phyloP scores from a whole-genome alignment of 768 basidiomycete species.

The Lentinus brumalis region DNA sequence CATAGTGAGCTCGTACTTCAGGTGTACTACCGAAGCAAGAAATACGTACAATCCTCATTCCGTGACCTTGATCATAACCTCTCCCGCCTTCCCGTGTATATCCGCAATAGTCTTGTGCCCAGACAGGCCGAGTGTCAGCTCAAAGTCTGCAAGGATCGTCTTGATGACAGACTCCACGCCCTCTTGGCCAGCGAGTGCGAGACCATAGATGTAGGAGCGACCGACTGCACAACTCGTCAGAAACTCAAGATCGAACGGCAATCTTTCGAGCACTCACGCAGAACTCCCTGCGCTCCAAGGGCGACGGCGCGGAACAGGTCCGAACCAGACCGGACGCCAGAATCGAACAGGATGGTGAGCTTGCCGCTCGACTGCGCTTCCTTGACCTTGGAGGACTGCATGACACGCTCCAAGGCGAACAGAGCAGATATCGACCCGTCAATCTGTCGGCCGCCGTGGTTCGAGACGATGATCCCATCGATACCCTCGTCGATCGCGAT shows the following conservation, averaged over 20 bases:
- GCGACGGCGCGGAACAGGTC: conserved; percentile 87
- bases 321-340: conserved; percentile 79
- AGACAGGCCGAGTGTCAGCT: conserved; percentile 61
- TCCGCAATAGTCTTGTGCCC: conserved; percentile 63
- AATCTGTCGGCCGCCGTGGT: conserved; percentile 77
- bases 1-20: too few relatives aligned
- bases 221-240: conserved; percentile 47
- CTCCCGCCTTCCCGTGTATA: conserved; percentile 59
- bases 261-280: conserved; percentile 49
- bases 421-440: conserved; percentile 80
- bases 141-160: conserved; percentile 67
- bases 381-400: conserved; percentile 58
- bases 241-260: neutral
- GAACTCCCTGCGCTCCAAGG: conserved; percentile 79
- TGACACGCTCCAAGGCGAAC: conserved; percentile 69
- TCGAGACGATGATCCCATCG: conserved; percentile 79
- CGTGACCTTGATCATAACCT: conserved; percentile 47
- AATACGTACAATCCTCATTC: conserved; percentile 12
- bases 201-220: conserved; percentile 75
- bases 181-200: conserved; percentile 66
- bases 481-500: conserved; percentile 63
- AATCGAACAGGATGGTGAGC: conserved; percentile 74
- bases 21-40: too few relatives aligned
- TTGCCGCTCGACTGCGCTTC: conserved; percentile 60
- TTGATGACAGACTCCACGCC: conserved; percentile 77